Evolutionary conservation across 805 yeast genomes (phyloP), one percentile per base, ranked within the genome.

Genomic region (Nakazawaea pomicola): DNA sequence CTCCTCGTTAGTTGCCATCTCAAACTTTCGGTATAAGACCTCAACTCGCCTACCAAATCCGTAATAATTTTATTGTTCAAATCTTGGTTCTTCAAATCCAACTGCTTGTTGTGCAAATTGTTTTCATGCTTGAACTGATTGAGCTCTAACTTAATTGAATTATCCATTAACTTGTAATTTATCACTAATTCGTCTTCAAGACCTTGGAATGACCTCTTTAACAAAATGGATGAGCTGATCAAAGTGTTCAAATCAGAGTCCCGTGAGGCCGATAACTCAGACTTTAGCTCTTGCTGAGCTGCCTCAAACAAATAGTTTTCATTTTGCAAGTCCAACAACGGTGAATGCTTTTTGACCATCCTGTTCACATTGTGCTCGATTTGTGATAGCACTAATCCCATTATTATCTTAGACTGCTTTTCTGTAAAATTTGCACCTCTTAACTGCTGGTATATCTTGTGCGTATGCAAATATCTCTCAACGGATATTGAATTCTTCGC

Each of bases 1-100:
- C 93, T 76, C 43, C 96, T 70, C 1, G 96, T 89, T 33, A 91
- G 78, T 54, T 87, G 88, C 99, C 99, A 91, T 52, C 98, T 71
- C 46, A 91, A 69, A 44, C 81, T 78, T 61, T 91, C 99, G 43
- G 88, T 85, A 43, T 88, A 93, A 0, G 93, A 81, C 55, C 87
- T 78, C 56, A 89, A 74, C 6, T 86, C 93, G 25, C 93, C 80
- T 46, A 80, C 78, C 50, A 93, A 71, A 49, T 84, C 84, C 4
- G 93, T 84, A 18, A 85, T 77, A 45, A 91, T 90, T 50, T 87
- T 80, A 61, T 88, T 89, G 50, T 84, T 80, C 34, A 91, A 72
- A 53, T 85, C 95, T 54, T 87, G 95, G 40, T 89, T 78, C 47
- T 75, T 73, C 47, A 85, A 64, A 55, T 80, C 79, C 31, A 86